Evolutionary conservation across 768 basidiomycete genomes (phyloP).

Genomic region (Bullera alba): DNA sequence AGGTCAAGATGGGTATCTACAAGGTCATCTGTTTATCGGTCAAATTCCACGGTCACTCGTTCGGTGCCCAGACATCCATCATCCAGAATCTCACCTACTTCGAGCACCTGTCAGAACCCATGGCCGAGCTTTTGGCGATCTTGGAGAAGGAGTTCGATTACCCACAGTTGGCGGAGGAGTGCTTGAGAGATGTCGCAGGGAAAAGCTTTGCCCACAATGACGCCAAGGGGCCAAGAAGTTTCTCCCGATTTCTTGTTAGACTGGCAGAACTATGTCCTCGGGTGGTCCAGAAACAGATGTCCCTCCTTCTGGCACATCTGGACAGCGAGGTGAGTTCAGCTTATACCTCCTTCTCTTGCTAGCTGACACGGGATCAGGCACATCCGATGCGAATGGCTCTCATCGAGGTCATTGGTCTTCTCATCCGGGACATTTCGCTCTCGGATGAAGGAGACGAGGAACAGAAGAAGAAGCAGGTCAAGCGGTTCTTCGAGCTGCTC

Average conservation of each 20-base stretch:
- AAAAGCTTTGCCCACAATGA: conserved; percentile 50
- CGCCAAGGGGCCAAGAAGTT: conserved; percentile 75
- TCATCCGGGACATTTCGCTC: conserved; percentile 71
- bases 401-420: conserved; percentile 76
- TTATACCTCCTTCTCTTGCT: neutral
- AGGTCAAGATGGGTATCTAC: conserved; percentile 68
- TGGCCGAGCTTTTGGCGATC: conserved; percentile 79
- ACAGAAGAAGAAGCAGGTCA: conserved; percentile 61
- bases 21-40: conserved; percentile 86
- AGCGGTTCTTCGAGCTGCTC: conserved; percentile 71
- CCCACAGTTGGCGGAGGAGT: conserved; percentile 79
- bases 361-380: conserved; percentile 52
- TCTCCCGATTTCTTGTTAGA: conserved; percentile 73
- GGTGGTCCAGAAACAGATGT: conserved; percentile 79
- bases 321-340: conserved; percentile 70
- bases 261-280: conserved; percentile 74
- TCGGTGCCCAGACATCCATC: conserved; percentile 79
- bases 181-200: conserved; percentile 54
- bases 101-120: conserved; percentile 86
- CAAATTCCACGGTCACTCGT: conserved; percentile 77
- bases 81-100: conserved; percentile 88
- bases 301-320: conserved; percentile 71
- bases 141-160: conserved; percentile 82
- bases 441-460: conserved; percentile 51
- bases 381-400: conserved; percentile 95